Evolutionary conservation across 2,329 filamentous ascomycete species (phyloP), one percentile per base, ranked within the genome.

Genomic region (Penicillium thymicola): DNA sequence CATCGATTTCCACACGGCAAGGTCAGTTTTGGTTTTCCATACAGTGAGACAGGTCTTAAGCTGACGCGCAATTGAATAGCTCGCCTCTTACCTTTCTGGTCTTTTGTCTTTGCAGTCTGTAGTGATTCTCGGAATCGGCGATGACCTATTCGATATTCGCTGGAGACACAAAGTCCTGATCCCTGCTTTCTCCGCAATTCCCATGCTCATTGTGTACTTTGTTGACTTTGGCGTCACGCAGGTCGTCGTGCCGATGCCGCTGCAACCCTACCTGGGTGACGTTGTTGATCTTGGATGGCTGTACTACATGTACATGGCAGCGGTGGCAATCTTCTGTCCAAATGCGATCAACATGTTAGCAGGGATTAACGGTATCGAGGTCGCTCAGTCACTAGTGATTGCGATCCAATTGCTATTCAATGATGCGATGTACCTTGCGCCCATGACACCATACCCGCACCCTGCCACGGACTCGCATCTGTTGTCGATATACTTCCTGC

Each of bases 281-380:
- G 83, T 97, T 47, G 82, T 97, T 71, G 87, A 97, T 72, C 84
- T 97, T 8, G 89, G 88, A 32, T 76, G 84, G 72, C 78, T 90
- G 55, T 99, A 99, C 83, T 99, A 99, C 78, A 79, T 88, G 69
- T 99, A 97, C 81, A 99, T 99, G 94, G 90, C 91, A 51, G 88
- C 89, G 55, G 84, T 99, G 65, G 90, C 93, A 71, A 99, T 99
- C 74, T 99, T 99, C 79, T 96, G 92, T 65, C 92, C 94, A 7
- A 97, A 99, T 78, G 92, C 91, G 75, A 99, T 99, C 83, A 99
- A 99, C 80, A 99, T 99, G 77, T 81, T 99, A n/a, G 94, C 94
- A 0, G 94, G 94, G n/a, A 90, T 99, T 75, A 99, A 99, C 75
- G 94, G 94, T 54, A 94, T 99, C 72, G 94, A 99, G 75, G 94